Percentiles rank a stretch among this genome's conserved stretches.
Conservation (phyloP, 1,139 yeast species). For the Neolecta irregularis region DNA sequence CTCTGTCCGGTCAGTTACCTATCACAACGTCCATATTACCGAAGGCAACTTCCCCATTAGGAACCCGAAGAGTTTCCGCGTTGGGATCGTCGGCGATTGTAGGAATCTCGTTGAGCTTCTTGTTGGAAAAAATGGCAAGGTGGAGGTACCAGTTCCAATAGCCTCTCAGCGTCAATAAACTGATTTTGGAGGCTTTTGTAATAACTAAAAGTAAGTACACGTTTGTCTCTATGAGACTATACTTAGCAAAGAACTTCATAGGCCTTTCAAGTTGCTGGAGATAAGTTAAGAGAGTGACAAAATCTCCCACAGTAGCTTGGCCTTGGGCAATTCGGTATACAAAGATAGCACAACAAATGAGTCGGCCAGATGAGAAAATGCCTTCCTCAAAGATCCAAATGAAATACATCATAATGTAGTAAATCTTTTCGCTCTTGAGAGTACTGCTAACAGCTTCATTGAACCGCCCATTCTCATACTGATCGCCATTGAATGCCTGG, state of each 20-base stretch:
- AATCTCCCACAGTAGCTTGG: conserved; percentile 76
- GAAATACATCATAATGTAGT: background rate
- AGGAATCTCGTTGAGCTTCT: conserved; percentile 54
- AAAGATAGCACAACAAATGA: conserved; percentile 98
- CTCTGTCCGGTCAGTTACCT: conserved; percentile 20
- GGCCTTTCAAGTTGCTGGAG: conserved; percentile 94
- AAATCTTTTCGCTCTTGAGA: background rate
- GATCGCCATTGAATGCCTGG: conserved; percentile 3
- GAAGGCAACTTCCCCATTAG: conserved; percentile 59
- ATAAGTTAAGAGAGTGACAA: conserved; percentile 87
- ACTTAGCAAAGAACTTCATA: conserved; percentile 80
- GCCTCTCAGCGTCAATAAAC: conserved; percentile 28
- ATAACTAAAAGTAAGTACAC: conserved; percentile 29
- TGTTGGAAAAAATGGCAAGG: conserved; percentile 78
- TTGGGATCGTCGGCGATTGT: conserved; percentile 44
- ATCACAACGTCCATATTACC: conserved; percentile 21
- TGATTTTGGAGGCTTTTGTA: conserved; percentile 1
- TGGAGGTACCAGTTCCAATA: conserved; percentile 80
- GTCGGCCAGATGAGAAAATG: conserved; percentile 79
- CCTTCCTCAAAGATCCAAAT: conserved; percentile 58
- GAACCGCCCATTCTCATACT: background rate
- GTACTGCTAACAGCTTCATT: conserved; percentile 1
- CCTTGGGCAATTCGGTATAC: conserved; percentile 76
- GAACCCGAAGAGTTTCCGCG: conserved; percentile 44
- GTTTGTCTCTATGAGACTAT: too few relatives aligned